phyloP scores from a whole-genome alignment of 768 basidiomycete species.

The Collybia mongolica region DNA sequence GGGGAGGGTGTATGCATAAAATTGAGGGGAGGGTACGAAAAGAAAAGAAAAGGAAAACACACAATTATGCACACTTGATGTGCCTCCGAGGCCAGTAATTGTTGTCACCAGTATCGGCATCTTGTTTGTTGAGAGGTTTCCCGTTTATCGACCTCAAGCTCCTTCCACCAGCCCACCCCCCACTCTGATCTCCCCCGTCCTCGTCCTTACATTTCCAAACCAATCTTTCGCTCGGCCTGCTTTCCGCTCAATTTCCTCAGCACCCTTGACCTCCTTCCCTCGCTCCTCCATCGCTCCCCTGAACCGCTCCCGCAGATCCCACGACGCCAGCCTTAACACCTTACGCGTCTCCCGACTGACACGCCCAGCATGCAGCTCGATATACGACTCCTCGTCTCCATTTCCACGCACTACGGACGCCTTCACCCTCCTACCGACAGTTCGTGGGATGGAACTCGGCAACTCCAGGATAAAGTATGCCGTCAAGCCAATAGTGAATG shows the following conservation, averaged over 20 bases:
- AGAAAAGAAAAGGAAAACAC: neutral
- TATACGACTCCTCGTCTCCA: slow-evolving; percentile 55
- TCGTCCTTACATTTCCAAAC: slow-evolving; percentile 57
- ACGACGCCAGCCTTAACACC: slow-evolving; percentile 85
- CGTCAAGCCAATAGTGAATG: slow-evolving; percentile 66
- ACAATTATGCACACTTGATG: neutral
- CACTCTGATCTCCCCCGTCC: slow-evolving; percentile 43
- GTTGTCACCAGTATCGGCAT: too few relatives aligned
- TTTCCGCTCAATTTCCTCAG: slow-evolving; percentile 73
- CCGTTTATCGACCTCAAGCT: slow-evolving; percentile 6
- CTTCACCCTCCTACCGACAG: slow-evolving; percentile 82
- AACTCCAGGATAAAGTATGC: slow-evolving; percentile 86
- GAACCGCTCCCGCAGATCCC: slow-evolving; percentile 87
- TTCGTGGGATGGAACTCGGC: slow-evolving; percentile 84
- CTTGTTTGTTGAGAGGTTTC: too few relatives aligned
- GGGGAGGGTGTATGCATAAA: neutral
- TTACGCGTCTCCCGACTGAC: slow-evolving; percentile 88
- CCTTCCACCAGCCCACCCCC: slow-evolving; percentile 8
- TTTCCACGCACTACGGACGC: slow-evolving; percentile 54
- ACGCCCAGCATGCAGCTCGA: slow-evolving; percentile 65
- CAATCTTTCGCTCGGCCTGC: slow-evolving; percentile 70
- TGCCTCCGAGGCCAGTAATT: neutral
- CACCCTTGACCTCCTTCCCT: slow-evolving; percentile 69
- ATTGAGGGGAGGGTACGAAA: neutral
- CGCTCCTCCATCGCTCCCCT: slow-evolving; percentile 77